A percentile compares a stretch with the other conserved stretches of the same genome.
Conservation (phyloP, 805 yeast genomes). For the Brettanomyces naardenensis region DNA sequence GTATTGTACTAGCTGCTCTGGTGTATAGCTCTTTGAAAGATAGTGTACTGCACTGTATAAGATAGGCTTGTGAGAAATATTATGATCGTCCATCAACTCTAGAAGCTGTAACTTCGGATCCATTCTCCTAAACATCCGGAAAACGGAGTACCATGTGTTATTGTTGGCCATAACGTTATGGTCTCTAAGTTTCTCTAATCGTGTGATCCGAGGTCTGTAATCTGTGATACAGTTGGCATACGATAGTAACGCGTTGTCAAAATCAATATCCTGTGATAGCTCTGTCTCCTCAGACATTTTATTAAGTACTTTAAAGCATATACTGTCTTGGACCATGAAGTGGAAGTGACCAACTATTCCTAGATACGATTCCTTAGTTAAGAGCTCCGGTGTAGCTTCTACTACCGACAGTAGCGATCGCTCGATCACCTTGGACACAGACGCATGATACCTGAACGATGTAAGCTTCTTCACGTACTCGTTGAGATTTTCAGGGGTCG, state of each 20-base stretch:
- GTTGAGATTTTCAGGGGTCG: conserved; percentile 8
- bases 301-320: conserved; percentile 12
- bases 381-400: conserved; percentile 8
- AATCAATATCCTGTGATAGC: conserved; percentile 19
- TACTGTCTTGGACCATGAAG: conserved; percentile 11
- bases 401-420: conserved; percentile 10
- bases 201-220: conserved; percentile 12
- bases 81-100: conserved; percentile 17
- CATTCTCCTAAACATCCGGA: conserved; percentile 12
- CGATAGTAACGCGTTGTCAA: conserved; percentile 19
- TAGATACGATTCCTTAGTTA: conserved; percentile 16
- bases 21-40: conserved; percentile 9
- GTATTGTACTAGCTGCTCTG: conserved; percentile 12
- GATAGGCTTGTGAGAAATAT: conserved; percentile 16
- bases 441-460: conserved; percentile 11
- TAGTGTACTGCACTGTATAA: conserved; percentile 11
- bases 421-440: conserved; percentile 8
- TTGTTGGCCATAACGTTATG: conserved; percentile 13
- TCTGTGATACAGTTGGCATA: conserved; percentile 9
- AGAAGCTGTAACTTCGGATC: conserved; percentile 14
- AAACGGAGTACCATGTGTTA: conserved; percentile 24
- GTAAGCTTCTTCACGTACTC: conserved; percentile 15
- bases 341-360: conserved; percentile 13
- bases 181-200: conserved; percentile 12
- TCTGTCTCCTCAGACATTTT: conserved; percentile 15